A percentile compares a stretch with the other conserved stretches of the same genome.
Evolutionary conservation across 257 asterid species (phyloP).

Genomic region (Fraxinus pennsylvanica): DNA sequence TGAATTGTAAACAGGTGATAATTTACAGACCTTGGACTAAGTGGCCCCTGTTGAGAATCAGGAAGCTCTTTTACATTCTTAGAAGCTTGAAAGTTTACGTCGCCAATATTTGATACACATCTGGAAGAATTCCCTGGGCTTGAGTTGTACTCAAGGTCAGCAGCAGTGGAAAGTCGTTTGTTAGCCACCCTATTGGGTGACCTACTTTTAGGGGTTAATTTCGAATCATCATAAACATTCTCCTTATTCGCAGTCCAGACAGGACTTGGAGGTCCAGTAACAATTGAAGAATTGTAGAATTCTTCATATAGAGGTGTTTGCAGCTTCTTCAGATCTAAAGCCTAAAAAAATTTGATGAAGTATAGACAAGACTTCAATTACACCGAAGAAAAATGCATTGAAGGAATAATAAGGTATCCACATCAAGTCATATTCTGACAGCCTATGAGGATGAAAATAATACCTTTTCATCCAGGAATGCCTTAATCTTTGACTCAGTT

Average conservation of each 20-base stretch:
- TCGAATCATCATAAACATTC: conserved; percentile 59
- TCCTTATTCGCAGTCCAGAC: conserved; percentile 50
- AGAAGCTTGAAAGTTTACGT: conserved; percentile 42
- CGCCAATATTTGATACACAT: conserved; percentile 66
- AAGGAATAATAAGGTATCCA: not conserved
- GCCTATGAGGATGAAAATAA: not conserved
- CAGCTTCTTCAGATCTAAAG: conserved; percentile 84
- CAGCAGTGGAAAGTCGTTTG: conserved; percentile 78
- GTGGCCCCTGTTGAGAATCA: conserved; percentile 57
- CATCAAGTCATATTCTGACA: not conserved
- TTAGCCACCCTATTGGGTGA: conserved; percentile 66
- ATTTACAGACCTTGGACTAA: conserved; percentile 66
- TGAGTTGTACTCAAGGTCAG: conserved; percentile 52
- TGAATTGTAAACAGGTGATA: not conserved
- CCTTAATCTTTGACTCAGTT: conserved; percentile 87
- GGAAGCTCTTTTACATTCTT: conserved; percentile 55
- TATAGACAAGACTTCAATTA: conserved; percentile 11
- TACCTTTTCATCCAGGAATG: conserved; percentile 94
- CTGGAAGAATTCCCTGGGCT: conserved; percentile 69
- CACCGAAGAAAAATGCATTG: not conserved
- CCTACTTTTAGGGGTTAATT: conserved; percentile 83
- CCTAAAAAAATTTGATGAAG: conserved; percentile 45
- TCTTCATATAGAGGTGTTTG: conserved; percentile 81
- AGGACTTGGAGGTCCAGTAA: conserved; percentile 57
- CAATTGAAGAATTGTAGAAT: conserved; percentile 80